These are phyloP conservation scores for Fomitiporia mediterranea DNA, from an alignment of 1,284 basidiomycete genomes.

Conservation along the genomic window DNA sequence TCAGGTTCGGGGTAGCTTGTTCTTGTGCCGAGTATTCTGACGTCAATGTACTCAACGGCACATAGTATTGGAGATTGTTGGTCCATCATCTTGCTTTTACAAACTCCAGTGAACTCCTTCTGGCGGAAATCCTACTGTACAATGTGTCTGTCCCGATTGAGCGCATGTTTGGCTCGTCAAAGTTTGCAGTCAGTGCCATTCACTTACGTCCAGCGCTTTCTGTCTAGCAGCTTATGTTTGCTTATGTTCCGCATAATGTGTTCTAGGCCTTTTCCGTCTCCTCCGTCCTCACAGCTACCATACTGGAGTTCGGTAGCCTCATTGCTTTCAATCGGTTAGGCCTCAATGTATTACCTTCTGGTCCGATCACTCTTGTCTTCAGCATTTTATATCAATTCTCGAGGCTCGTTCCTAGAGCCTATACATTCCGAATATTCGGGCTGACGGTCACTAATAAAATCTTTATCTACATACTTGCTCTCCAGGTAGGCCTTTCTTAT, in stretches of 20 bases:
- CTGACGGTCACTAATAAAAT: constrained; percentile 73
- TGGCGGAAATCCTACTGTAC: constrained; percentile 74
- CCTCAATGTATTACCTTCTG: constrained; percentile 70
- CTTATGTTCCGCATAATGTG: constrained; percentile 9
- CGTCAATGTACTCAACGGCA: neutral
- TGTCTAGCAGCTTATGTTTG: constrained; percentile 1
- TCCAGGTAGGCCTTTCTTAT: constrained; percentile 45
- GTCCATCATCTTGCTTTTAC: constrained; percentile 75
- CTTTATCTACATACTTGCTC: constrained; percentile 61
- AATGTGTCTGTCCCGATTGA: constrained; percentile 73
- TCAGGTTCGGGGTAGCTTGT: constrained; percentile 43
- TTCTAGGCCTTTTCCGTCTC: constrained; percentile 71
- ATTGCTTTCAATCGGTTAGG: constrained; percentile 59
- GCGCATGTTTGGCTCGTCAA: constrained; percentile 80
- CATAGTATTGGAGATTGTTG: constrained; percentile 81
- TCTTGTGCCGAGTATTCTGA: neutral
- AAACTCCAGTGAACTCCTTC: constrained; percentile 81
- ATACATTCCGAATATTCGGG: constrained; percentile 72
- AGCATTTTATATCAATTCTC: constrained; percentile 78
- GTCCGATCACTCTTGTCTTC: constrained; percentile 69
- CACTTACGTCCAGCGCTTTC: neutral
- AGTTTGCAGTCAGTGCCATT: constrained; percentile 71
- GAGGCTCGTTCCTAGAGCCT: constrained; percentile 70
- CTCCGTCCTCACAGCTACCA: constrained; percentile 58
- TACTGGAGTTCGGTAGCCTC: constrained; percentile 61